Percentiles rank a stretch among this genome's conserved stretches.
Evolutionary conservation across 192 early-diverging fungal species (phyloP).

Genomic region (Chytriomyces hyalinus): DNA sequence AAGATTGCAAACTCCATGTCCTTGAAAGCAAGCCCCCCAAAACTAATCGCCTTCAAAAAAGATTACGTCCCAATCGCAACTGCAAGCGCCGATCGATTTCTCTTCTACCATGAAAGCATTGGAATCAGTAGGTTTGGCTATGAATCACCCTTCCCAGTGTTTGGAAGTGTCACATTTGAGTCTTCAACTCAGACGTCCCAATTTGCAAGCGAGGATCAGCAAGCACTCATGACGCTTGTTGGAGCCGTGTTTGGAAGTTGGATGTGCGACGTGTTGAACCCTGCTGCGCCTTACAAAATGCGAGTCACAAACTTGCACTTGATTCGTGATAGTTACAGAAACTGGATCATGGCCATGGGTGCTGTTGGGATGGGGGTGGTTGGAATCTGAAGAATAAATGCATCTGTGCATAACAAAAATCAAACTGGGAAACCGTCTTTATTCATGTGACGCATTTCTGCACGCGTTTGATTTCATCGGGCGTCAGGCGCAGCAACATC

Average conservation of each 20-base stretch:
- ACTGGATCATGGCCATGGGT: neutral
- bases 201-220: neutral
- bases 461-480: conserved; percentile 69
- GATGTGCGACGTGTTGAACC: conserved; percentile 14
- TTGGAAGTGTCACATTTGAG: neutral
- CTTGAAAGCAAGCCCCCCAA: neutral
- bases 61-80: neutral
- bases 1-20: neutral
- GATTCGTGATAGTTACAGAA: neutral
- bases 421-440: neutral
- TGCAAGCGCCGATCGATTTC: neutral
- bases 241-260: conserved; percentile 15
- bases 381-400: no score
- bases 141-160: neutral
- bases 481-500: conserved; percentile 70
- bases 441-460: conserved; percentile 40
- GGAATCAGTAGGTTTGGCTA: neutral
- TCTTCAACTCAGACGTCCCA: neutral
- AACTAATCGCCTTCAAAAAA: neutral
- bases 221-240: neutral
- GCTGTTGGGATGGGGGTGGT: neutral
- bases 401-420: no score
- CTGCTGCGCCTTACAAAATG: neutral
- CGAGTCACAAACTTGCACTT: neutral
- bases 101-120: conserved; percentile 1